These are phyloP conservation scores for Colletotrichum liaoningense DNA, from an alignment of 2,329 filamentous ascomycete species.

Conservation along the genomic window DNA sequence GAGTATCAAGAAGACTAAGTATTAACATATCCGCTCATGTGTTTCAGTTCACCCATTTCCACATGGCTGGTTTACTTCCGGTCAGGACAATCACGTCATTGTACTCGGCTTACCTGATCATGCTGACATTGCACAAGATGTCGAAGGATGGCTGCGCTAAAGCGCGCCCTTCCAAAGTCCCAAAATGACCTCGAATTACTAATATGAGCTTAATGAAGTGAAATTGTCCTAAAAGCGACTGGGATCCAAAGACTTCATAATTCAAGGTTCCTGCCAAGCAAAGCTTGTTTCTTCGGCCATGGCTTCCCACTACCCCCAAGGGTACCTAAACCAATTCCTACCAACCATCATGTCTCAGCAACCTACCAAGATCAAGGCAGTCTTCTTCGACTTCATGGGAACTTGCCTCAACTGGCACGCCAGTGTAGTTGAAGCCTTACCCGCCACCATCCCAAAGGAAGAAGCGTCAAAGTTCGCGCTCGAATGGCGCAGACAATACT, in stretches of 20 bases:
- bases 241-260: neutral
- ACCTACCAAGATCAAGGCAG: slow-evolving; percentile 50
- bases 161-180: neutral
- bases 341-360: neutral
- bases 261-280: neutral
- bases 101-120: neutral
- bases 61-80: neutral
- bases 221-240: neutral
- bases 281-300: neutral
- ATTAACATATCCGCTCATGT: no score
- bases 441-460: slow-evolving; percentile 43
- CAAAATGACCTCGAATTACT: neutral
- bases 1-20: no score
- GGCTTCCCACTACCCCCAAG: neutral
- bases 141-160: neutral
- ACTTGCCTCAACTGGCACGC: slow-evolving; percentile 67
- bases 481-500: slow-evolving; percentile 63
- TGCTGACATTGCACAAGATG: neutral
- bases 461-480: slow-evolving; percentile 56
- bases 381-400: slow-evolving; percentile 70
- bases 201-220: neutral
- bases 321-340: neutral
- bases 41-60: neutral
- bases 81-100: neutral
- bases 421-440: slow-evolving; percentile 49